These are phyloP conservation scores for Talaromyces atroroseus DNA, from an alignment of 2,329 filamentous ascomycete genomes.

Conservation along the genomic window DNA sequence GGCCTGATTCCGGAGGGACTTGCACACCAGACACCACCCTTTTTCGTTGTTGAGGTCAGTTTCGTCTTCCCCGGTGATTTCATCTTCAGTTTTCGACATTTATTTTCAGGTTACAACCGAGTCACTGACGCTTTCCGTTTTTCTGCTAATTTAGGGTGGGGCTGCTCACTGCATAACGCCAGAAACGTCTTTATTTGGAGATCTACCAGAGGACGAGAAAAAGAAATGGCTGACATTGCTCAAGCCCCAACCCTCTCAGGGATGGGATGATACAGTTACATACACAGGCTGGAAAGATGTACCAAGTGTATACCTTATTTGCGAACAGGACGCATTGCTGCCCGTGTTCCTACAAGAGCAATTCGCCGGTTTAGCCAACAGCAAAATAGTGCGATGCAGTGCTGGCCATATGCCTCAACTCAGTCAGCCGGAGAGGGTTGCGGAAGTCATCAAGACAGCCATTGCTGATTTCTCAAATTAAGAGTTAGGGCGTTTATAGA, in stretches of 20 bases:
- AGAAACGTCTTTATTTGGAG: not conserved
- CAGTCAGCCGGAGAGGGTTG: conserved; percentile 10
- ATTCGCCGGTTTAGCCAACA: conserved; percentile 2
- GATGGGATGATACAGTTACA: conserved; percentile 2
- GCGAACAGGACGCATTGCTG: not conserved
- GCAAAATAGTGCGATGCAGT: conserved; percentile 6
- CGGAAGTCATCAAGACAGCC: conserved; percentile 7
- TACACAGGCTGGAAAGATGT: conserved; percentile 10
- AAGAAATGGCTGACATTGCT: not conserved
- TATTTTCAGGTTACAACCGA: not conserved
- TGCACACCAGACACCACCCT: not conserved
- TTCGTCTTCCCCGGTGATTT: not conserved
- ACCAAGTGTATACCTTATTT: conserved; percentile 7
- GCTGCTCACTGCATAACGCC: not conserved
- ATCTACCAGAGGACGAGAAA: not conserved
- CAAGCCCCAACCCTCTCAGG: not conserved
- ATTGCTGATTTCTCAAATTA: not conserved
- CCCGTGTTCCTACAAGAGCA: conserved; percentile 5
- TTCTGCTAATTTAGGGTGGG: not conserved
- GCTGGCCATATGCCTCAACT: conserved; percentile 6
- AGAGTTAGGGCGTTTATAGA: not conserved
- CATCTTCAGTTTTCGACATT: not conserved
- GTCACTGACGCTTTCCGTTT: not conserved
- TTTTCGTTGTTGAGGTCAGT: conserved; percentile 4
- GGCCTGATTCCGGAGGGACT: not conserved